These are phyloP conservation scores for Penicillium malachiteum DNA, from an alignment of 495 filamentous ascomycete species.

Conservation along the genomic window DNA sequence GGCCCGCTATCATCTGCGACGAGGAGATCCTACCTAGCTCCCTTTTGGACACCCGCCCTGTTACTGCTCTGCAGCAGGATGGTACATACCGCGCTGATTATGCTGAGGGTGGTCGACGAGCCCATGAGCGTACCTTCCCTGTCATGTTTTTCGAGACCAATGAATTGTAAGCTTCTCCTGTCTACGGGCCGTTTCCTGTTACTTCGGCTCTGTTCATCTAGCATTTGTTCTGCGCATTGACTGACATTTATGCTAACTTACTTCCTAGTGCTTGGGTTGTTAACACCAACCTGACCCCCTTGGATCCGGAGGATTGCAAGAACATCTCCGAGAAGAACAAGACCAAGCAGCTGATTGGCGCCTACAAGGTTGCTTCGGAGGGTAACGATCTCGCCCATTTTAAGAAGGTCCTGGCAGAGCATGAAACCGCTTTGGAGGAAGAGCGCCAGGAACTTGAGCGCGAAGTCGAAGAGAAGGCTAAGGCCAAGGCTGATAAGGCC, in stretches of 20 bases:
- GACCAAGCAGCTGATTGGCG: slow-evolving; percentile 68
- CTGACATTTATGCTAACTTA: slow-evolving; percentile 8
- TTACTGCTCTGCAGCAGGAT: slow-evolving; percentile 75
- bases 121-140: slow-evolving; percentile 78
- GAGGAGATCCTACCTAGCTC: slow-evolving; percentile 82
- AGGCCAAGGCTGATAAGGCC: slow-evolving; percentile 58
- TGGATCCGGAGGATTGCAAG: slow-evolving; percentile 67
- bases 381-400: slow-evolving; percentile 69
- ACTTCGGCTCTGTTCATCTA: background rate
- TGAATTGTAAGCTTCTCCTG: slow-evolving; percentile 72
- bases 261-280: slow-evolving; percentile 72
- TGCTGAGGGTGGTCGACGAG: slow-evolving; percentile 78
- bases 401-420: slow-evolving; percentile 67
- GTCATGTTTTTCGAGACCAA: slow-evolving; percentile 93
- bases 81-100: slow-evolving; percentile 83
- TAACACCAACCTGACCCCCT: slow-evolving; percentile 72
- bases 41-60: slow-evolving; percentile 69
- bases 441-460: slow-evolving; percentile 61
- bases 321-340: slow-evolving; percentile 66
- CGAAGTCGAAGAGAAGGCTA: slow-evolving; percentile 57
- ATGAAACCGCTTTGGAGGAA: slow-evolving; percentile 57
- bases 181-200: background rate
- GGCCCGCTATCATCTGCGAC: slow-evolving; percentile 88
- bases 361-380: slow-evolving; percentile 71
- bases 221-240: background rate